Conservation (phyloP, 495 filamentous ascomycete species). For the Barbatosphaeria neglecta region DNA sequence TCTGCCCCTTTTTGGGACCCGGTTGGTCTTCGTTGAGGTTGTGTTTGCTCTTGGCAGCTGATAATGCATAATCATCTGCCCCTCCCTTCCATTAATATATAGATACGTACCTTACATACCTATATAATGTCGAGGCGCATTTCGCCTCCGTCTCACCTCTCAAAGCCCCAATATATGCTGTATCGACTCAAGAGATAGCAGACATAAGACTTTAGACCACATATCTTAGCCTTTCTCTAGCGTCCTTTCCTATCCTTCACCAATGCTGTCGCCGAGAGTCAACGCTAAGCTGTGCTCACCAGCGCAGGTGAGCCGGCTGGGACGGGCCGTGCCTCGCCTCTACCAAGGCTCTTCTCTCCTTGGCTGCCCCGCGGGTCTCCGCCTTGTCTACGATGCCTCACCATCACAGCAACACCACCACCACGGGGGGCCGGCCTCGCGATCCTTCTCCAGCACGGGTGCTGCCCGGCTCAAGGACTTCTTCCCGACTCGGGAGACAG, state of each 20-base stretch:
- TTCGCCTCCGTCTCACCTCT: too few species aligned
- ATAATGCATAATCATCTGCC: too few species aligned
- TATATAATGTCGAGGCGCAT: too few species aligned
- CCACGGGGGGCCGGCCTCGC: not conserved
- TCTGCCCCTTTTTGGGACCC: too few species aligned
- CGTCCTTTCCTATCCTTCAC: conserved; percentile 1
- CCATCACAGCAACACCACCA: not conserved
- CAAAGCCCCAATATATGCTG: too few species aligned
- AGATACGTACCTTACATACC: too few species aligned
- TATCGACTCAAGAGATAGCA: too few species aligned
- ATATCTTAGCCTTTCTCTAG: too few species aligned
- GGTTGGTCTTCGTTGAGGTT: too few species aligned
- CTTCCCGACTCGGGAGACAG: conserved; percentile 36
- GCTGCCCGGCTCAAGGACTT: conserved; percentile 26
- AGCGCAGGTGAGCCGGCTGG: conserved; percentile 21
- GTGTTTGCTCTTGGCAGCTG: too few species aligned
- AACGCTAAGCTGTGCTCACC: conserved; percentile 22
- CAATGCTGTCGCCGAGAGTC: conserved; percentile 16
- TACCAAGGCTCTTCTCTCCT: conserved; percentile 6
- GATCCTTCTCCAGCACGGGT: conserved; percentile 31
- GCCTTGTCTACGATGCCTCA: conserved; percentile 3
- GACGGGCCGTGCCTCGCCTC: conserved; percentile 14
- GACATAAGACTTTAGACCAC: too few species aligned
- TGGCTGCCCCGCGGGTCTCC: conserved; percentile 14
- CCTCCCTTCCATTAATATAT: too few species aligned